Percentiles rank a stretch among this genome's conserved stretches.
These are phyloP conservation scores for Gliomastix tumulicola DNA, from an alignment of 2,329 filamentous ascomycete genomes.

Conservation along the genomic window DNA sequence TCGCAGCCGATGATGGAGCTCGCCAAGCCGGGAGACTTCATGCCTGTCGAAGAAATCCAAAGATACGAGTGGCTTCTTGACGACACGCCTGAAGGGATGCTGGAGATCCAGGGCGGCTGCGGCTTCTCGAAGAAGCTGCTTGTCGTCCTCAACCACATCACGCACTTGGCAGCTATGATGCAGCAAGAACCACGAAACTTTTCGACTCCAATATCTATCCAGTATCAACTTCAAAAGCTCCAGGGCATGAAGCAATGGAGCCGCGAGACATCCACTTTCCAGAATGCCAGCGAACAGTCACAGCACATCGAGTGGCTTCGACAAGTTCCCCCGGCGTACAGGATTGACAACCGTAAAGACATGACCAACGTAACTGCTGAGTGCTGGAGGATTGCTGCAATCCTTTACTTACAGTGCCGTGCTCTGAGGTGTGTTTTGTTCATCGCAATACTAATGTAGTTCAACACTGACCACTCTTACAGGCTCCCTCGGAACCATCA, in stretches of 20 bases:
- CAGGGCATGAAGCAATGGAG: conserved; percentile 26
- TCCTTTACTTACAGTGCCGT: conserved; percentile 30
- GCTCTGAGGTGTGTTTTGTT: conserved; percentile 26
- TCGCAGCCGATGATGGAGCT: conserved; percentile 30
- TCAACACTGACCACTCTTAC: too few relatives aligned
- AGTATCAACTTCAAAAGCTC: conserved; percentile 17
- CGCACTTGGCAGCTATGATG: conserved; percentile 24
- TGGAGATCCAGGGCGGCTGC: conserved; percentile 31
- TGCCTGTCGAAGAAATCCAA: conserved; percentile 16
- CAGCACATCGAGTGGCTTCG: conserved; percentile 21
- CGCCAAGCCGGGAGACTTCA: conserved; percentile 14
- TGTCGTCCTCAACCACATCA: conserved; percentile 27
- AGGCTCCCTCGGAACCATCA: conserved; percentile 29
- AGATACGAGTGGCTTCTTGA: conserved; percentile 31
- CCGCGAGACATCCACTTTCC: conserved; percentile 14
- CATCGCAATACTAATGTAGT: too few relatives aligned
- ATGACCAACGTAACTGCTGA: conserved; percentile 34
- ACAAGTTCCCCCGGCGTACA: conserved; percentile 9
- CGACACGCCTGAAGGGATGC: conserved; percentile 22
- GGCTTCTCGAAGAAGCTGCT: conserved; percentile 32
- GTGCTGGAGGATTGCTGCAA: conserved; percentile 29
- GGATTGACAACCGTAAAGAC: conserved; percentile 16
- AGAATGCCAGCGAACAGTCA: conserved; percentile 7
- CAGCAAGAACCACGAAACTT: conserved; percentile 21
- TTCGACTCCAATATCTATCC: conserved; percentile 21